Evolutionary conservation across 2,329 filamentous ascomycete species (phyloP), one percentile per base, ranked within the genome.

Genomic region (Sodiomyces alkalinus): DNA sequence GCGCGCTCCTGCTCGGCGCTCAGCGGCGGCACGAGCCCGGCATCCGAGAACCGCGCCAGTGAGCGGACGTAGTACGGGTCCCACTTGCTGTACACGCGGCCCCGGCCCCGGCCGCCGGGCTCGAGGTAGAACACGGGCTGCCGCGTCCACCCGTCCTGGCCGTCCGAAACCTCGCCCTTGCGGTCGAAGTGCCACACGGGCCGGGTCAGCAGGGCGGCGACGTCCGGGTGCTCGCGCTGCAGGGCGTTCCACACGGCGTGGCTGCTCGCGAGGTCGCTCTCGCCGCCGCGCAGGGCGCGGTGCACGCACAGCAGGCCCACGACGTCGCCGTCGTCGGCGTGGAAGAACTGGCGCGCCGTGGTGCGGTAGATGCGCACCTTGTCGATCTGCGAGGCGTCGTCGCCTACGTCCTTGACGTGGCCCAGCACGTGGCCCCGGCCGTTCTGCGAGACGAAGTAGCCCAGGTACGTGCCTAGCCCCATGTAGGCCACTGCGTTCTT

Each of bases 111-210:
- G 6, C 68, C 64, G 6, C 64, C 69, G 5, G 67, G 70, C 57
- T 92, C 82, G 4, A 85, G 58, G 49, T 85, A 92, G 41, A 90
- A 70, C 12, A 92, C 70, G 9, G 69, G 64, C 18, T 76, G 72
- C 23, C 65, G 62, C 41, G 82, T 80, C 54, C 74, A 92, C 32
- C 74, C 73, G 30, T 86, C 70, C 51, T 92, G 65, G 9, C 80
- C 82, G 10, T 62, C 56, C 14, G 73, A 80, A 1, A 69, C 72
- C 58, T 92, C 83, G 8, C 83, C 83, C 58, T 92, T 92, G 30
- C 83, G 76, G 53, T 92, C 83, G 49, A 92, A 87, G 57, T 92
- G 90, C 83, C 83, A 92, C 38, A 83, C 71, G 1, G 83, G 82
- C 47, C 75, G 56, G 1, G 79, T 77, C 29, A 92, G 60, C 5